Evolutionary conservation across 2,329 filamentous ascomycete genomes (phyloP).

Genomic region (Calycina marina): DNA sequence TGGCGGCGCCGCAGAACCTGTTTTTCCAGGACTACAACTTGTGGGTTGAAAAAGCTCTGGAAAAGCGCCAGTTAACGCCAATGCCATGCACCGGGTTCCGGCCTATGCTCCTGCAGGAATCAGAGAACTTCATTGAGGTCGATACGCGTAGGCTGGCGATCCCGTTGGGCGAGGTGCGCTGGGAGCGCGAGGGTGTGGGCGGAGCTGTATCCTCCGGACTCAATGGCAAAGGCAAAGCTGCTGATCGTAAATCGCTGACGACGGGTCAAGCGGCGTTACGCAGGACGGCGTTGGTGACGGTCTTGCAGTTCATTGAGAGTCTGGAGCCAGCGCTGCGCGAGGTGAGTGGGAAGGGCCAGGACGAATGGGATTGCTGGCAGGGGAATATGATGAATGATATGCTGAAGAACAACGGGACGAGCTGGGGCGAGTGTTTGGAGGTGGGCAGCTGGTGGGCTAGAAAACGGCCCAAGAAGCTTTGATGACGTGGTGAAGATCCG

Average conservation of each 20-base stretch:
- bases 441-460: conserved; percentile 81
- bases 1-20: conserved; percentile 66
- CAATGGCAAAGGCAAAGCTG: conserved; percentile 31
- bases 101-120: conserved; percentile 67
- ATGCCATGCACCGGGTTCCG: conserved; percentile 68
- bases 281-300: conserved; percentile 65
- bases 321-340: conserved; percentile 73
- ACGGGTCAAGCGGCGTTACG: conserved; percentile 59
- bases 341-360: conserved; percentile 70
- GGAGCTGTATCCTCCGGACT: conserved; percentile 45
- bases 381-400: conserved; percentile 76
- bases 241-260: conserved; percentile 17
- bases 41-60: conserved; percentile 67
- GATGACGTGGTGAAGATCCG: conserved; percentile 1
- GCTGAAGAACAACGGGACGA: conserved; percentile 62
- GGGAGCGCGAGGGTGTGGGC: conserved; percentile 66
- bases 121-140: conserved; percentile 53
- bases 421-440: conserved; percentile 73
- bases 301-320: conserved; percentile 72
- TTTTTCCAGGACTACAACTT: conserved; percentile 72
- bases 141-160: conserved; percentile 71
- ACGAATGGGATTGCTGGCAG: conserved; percentile 88
- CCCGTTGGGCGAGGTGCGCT: conserved; percentile 69
- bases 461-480: conserved; percentile 57
- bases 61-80: conserved; percentile 51